A percentile compares a stretch with the other conserved stretches of the same genome.
phyloP scores from a whole-genome alignment of 306 rosid species.

The Corylus americana region DNA sequence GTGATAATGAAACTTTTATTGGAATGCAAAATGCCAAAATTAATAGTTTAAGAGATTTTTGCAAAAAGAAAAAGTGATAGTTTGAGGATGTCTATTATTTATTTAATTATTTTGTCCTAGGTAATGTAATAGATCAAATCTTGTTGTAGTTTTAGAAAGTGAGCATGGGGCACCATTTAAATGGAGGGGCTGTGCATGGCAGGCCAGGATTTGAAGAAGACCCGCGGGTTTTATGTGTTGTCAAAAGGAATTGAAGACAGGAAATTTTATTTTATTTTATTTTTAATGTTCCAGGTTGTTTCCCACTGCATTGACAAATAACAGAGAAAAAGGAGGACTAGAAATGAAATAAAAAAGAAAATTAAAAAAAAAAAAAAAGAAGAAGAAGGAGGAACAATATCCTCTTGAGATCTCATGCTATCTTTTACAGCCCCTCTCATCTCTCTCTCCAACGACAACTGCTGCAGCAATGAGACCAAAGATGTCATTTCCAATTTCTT shows the following conservation, averaged over 20 bases:
- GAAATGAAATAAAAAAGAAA: conserved; percentile 14
- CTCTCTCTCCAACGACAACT: conserved; percentile 28
- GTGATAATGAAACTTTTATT: no score
- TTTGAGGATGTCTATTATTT: no score
- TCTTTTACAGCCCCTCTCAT: conserved; percentile 31
- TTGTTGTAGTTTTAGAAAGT: background rate
- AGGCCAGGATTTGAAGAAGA: conserved; percentile 19
- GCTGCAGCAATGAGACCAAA: conserved; percentile 30
- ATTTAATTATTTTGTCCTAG: background rate
- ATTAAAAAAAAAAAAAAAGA: conserved; percentile 7
- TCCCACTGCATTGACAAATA: conserved; percentile 60
- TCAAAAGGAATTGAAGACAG: conserved; percentile 31
- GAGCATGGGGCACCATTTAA: background rate
- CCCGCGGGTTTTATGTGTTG: conserved; percentile 26
- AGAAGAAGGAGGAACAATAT: conserved; percentile 8
- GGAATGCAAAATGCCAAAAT: no score
- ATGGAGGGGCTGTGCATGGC: conserved; percentile 15
- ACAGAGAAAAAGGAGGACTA: conserved; percentile 22
- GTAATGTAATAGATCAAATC: background rate
- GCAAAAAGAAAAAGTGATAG: no score
- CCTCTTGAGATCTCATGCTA: conserved; percentile 36
- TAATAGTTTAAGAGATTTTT: no score
- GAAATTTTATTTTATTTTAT: conserved; percentile 32
- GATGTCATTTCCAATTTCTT: conserved; percentile 45
- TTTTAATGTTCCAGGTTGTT: conserved; percentile 44